Conservation (phyloP, 1,284 basidiomycete genomes). For the Apiotrichum siamense region DNA sequence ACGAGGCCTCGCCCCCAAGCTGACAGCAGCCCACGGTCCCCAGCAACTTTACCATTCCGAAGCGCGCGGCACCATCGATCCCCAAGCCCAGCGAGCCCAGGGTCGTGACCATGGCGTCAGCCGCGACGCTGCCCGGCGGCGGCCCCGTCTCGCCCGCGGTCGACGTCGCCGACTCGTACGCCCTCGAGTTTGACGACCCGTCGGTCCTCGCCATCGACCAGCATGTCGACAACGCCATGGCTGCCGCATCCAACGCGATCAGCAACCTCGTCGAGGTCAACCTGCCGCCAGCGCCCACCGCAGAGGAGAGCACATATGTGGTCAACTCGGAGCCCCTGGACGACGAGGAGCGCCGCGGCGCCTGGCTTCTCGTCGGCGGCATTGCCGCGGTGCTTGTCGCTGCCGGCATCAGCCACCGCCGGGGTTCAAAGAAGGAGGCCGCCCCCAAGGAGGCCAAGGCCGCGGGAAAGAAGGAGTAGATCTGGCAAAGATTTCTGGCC, state of each 20-base stretch:
- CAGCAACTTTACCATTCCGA: slow-evolving; percentile 34
- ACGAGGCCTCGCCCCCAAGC: not conserved
- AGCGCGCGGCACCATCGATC: slow-evolving; percentile 2
- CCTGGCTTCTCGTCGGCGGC: slow-evolving; percentile 55
- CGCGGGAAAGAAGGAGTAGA: not conserved
- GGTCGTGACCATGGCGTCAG: slow-evolving; percentile 64
- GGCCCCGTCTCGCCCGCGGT: slow-evolving; percentile 52
- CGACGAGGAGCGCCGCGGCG: slow-evolving; percentile 54
- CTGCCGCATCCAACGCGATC: not conserved
- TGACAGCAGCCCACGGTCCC: slow-evolving; percentile 38
- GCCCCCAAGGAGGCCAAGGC: not conserved
- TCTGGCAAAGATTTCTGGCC: not conserved
- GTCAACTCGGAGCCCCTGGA: slow-evolving; percentile 51
- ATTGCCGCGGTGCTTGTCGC: slow-evolving; percentile 54
- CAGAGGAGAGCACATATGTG: slow-evolving; percentile 25
- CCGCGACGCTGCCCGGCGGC: slow-evolving; percentile 58
- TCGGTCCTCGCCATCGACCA: not conserved
- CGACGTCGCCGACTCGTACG: not conserved
- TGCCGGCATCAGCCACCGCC: too few species aligned
- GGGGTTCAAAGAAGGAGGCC: too few species aligned
- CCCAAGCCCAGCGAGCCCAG: slow-evolving; percentile 51
- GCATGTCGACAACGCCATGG: not conserved
- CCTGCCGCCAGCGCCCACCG: slow-evolving; percentile 4
- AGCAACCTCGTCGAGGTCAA: not conserved
- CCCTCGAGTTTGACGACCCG: slow-evolving; percentile 1